These are phyloP conservation scores for Tillandsia leiboldiana DNA, from an alignment of 176 grass and related monocot species.

Conservation along the genomic window DNA sequence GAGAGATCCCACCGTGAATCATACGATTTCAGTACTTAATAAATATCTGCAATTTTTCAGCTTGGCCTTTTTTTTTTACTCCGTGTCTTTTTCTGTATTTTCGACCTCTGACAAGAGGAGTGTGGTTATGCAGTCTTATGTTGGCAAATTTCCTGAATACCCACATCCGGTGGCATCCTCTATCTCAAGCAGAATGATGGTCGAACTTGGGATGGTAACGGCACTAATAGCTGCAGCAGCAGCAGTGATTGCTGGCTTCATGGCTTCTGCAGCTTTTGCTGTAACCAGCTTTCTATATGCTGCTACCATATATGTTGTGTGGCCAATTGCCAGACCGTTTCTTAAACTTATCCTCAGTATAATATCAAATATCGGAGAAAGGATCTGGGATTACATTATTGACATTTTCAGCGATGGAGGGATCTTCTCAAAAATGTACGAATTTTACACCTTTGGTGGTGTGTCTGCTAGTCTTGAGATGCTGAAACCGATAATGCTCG, in stretches of 20 bases:
- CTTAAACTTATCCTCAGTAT: slow-evolving; percentile 14
- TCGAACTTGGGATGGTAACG: slow-evolving; percentile 28
- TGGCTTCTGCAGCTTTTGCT: slow-evolving; percentile 27
- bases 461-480: slow-evolving; percentile 22
- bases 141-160: slow-evolving; percentile 17
- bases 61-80: neutral
- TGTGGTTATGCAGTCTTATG: slow-evolving; percentile 12
- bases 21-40: neutral
- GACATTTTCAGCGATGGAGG: slow-evolving; percentile 23
- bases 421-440: slow-evolving; percentile 17
- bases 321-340: slow-evolving; percentile 16
- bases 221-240: slow-evolving; percentile 13
- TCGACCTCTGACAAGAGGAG: neutral
- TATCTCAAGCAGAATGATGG: slow-evolving; percentile 24
- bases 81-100: neutral
- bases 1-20: neutral
- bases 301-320: slow-evolving; percentile 20
- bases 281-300: slow-evolving; percentile 22
- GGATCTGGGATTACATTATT: slow-evolving; percentile 17
- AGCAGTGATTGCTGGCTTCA: slow-evolving; percentile 9
- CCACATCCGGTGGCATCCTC: slow-evolving; percentile 24
- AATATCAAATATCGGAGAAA: slow-evolving; percentile 15
- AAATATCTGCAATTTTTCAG: neutral
- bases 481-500: slow-evolving; percentile 26
- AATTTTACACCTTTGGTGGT: slow-evolving; percentile 25